Percentiles rank a stretch among this genome's conserved stretches.
Conservation (phyloP, 2,329 filamentous ascomycete genomes). For the Penicillium nordicum region DNA sequence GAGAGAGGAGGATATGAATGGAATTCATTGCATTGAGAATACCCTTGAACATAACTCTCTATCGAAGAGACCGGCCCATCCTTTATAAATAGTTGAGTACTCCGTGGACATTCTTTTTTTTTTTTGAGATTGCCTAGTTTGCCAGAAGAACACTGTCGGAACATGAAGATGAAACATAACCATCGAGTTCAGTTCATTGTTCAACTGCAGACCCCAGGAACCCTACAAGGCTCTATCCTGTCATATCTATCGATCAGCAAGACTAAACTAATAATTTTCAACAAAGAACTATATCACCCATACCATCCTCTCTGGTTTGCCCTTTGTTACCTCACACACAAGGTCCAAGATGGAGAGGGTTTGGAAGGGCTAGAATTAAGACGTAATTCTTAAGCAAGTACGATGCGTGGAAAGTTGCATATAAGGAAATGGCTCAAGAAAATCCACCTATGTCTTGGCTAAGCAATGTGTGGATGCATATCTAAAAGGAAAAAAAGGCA, state of each 20-base stretch:
- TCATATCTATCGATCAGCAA: background rate
- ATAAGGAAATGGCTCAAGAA: conserved; percentile 17
- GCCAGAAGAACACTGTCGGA: background rate
- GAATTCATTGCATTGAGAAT: background rate
- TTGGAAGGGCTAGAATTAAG: conserved; percentile 14
- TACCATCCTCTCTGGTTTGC: background rate
- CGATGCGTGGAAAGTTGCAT: conserved; percentile 7
- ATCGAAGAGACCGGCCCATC: background rate
- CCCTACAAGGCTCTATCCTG: background rate
- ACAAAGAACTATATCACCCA: background rate
- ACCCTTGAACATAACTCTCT: background rate
- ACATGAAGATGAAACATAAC: background rate
- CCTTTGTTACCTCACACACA: background rate
- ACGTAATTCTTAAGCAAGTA: conserved; percentile 1
- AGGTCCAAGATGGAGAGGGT: background rate
- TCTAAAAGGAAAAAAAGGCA: background rate
- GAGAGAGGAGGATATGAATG: background rate
- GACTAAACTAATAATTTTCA: background rate
- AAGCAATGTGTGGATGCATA: conserved; percentile 2
- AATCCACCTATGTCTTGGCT: background rate
- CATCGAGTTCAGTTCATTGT: conserved; percentile 1
- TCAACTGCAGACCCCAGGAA: background rate
- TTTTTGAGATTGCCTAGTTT: background rate
- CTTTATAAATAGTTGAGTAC: background rate
- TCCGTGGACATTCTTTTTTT: no score